These are phyloP conservation scores for Halenospora varia DNA, from an alignment of 495 filamentous ascomycete species.

Conservation along the genomic window DNA sequence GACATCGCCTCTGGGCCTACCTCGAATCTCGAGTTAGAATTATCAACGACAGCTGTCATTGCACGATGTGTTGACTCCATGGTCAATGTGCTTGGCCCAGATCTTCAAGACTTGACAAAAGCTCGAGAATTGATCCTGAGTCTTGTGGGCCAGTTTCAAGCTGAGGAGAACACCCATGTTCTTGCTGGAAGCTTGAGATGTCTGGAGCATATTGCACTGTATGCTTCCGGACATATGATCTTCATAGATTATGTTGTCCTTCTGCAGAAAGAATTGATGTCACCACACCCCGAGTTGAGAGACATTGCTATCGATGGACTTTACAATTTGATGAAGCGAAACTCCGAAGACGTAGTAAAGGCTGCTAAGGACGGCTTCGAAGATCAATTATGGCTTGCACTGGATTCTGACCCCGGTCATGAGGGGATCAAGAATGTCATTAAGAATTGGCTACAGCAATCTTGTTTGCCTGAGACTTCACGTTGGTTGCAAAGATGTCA, in stretches of 20 bases:
- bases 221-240: conserved; percentile 82
- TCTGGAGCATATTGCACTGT: conserved; percentile 86
- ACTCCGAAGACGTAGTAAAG: conserved; percentile 72
- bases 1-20: conserved; percentile 73
- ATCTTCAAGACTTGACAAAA: conserved; percentile 91
- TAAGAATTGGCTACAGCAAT: conserved; percentile 87
- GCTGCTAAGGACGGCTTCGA: conserved; percentile 74
- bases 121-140: conserved; percentile 86
- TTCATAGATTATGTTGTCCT: conserved; percentile 78
- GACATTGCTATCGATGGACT: conserved; percentile 84
- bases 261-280: conserved; percentile 72
- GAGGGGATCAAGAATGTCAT: conserved; percentile 77
- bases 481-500: conserved; percentile 88
- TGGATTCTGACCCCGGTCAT: conserved; percentile 72
- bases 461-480: conserved; percentile 67
- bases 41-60: conserved; percentile 75
- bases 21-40: conserved; percentile 83
- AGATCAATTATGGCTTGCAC: conserved; percentile 84
- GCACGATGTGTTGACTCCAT: conserved; percentile 88
- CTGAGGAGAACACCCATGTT: conserved; percentile 70
- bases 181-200: conserved; percentile 76
- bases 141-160: conserved; percentile 76
- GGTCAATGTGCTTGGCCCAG: conserved; percentile 93
- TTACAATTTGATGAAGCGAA: conserved; percentile 90
- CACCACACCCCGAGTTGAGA: conserved; percentile 59